phyloP scores from a whole-genome alignment of 352 stramenopile genomes.

The Peronosclerospora sorghi region DNA sequence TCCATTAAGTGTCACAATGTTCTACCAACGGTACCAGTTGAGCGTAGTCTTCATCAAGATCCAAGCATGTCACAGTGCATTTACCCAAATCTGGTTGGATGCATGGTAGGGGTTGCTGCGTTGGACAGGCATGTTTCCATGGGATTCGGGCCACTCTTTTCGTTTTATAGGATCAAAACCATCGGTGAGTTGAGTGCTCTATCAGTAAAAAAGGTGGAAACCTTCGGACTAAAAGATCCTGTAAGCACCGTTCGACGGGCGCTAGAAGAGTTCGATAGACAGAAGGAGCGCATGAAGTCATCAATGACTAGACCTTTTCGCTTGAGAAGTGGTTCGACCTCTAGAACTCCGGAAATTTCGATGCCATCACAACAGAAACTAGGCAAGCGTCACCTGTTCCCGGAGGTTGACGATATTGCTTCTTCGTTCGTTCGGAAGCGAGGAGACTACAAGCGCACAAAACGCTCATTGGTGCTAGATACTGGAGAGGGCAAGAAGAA shows the following conservation, averaged over 20 bases:
- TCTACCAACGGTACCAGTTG: slow-evolving; percentile 5
- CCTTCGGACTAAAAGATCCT: slow-evolving; percentile 51
- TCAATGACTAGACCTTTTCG: slow-evolving; percentile 31
- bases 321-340: slow-evolving; percentile 9
- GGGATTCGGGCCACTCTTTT: slow-evolving; percentile 40
- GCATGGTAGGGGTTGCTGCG: slow-evolving; percentile 33
- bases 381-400: slow-evolving; percentile 23
- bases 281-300: slow-evolving; percentile 27
- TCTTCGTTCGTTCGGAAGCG: slow-evolving; percentile 18
- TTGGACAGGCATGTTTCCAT: slow-evolving; percentile 46
- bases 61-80: slow-evolving; percentile 14
- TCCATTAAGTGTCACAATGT: slow-evolving; percentile 8
- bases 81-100: slow-evolving; percentile 36
- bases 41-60: slow-evolving; percentile 2
- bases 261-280: slow-evolving; percentile 38
- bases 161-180: slow-evolving; percentile 59
- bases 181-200: slow-evolving; percentile 55
- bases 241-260: slow-evolving; percentile 38
- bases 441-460: slow-evolving; percentile 30
- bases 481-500: slow-evolving; percentile 1
- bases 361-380: slow-evolving; percentile 23
- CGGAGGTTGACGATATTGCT: slow-evolving; percentile 5
- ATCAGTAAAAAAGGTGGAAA: slow-evolving; percentile 33
- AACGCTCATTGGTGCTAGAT: slow-evolving; percentile 29
- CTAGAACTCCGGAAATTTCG: slow-evolving; percentile 11